Evolutionary conservation across 2,329 filamentous ascomycete genomes (phyloP).

Genomic region (Talaromyces amestolkiae): DNA sequence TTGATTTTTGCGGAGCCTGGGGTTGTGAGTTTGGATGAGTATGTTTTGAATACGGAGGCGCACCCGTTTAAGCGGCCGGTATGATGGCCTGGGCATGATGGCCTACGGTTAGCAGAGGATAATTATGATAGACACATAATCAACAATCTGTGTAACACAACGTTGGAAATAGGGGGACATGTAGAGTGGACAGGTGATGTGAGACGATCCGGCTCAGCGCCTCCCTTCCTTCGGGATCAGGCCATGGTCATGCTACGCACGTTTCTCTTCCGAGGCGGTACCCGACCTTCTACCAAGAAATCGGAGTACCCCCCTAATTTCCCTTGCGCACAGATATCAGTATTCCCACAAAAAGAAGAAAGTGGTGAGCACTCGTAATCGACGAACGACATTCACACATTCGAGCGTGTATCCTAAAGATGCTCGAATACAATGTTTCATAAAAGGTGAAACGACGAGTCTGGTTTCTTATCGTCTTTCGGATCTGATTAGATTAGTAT

Average conservation of each 20-base stretch:
- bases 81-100: neutral
- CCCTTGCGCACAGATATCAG: too few relatives aligned
- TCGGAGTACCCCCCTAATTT: too few relatives aligned
- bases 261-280: neutral
- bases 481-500: slow-evolving; percentile 8
- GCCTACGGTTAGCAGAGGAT: neutral
- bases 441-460: neutral
- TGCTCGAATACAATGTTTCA: too few relatives aligned
- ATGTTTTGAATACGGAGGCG: slow-evolving; percentile 33
- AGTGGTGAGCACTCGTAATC: too few relatives aligned
- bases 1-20: slow-evolving; percentile 44
- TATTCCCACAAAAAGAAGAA: too few relatives aligned
- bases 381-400: too few relatives aligned
- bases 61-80: slow-evolving; percentile 17
- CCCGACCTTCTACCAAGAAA: neutral
- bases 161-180: neutral
- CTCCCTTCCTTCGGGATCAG: neutral
- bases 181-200: neutral
- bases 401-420: too few relatives aligned
- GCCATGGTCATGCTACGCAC: neutral
- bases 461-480: slow-evolving; percentile 8
- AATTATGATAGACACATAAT: neutral
- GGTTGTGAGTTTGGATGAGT: slow-evolving; percentile 43
- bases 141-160: neutral
- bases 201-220: neutral